These are phyloP conservation scores for Exophiala dermatitidis DNA, from an alignment of 2,329 filamentous ascomycete genomes.

Conservation along the genomic window DNA sequence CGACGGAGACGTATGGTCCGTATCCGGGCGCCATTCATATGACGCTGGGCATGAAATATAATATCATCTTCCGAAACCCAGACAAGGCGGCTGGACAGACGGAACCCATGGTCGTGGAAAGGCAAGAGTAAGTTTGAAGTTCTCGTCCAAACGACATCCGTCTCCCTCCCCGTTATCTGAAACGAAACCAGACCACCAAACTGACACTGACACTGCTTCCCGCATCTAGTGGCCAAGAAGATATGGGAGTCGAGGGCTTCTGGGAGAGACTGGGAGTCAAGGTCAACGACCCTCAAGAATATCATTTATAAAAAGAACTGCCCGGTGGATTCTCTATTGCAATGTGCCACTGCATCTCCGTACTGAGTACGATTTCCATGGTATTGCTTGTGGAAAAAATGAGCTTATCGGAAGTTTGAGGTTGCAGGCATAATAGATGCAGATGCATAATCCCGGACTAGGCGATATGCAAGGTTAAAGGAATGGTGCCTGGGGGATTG, in stretches of 20 bases:
- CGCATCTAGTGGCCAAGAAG: constrained; percentile 31
- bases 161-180: neutral
- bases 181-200: neutral
- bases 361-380: no score
- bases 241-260: constrained; percentile 35
- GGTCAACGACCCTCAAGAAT: constrained; percentile 30
- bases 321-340: no score
- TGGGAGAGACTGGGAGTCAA: constrained; percentile 32
- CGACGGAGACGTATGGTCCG: constrained; percentile 37
- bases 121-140: constrained; percentile 30
- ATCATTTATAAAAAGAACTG: constrained; percentile 29
- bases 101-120: constrained; percentile 31
- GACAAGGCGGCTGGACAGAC: constrained; percentile 29
- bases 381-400: no score
- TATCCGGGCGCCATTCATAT: constrained; percentile 48
- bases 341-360: no score
- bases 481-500: no score
- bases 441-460: no score
- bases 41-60: constrained; percentile 45
- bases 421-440: no score
- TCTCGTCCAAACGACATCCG: neutral
- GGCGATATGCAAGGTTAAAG: no score
- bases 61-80: constrained; percentile 35
- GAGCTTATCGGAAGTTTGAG: no score
- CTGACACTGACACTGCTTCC: constrained; percentile 14